These are phyloP conservation scores for Zygoascus tannicola DNA, from an alignment of 805 yeast species.

Conservation along the genomic window DNA sequence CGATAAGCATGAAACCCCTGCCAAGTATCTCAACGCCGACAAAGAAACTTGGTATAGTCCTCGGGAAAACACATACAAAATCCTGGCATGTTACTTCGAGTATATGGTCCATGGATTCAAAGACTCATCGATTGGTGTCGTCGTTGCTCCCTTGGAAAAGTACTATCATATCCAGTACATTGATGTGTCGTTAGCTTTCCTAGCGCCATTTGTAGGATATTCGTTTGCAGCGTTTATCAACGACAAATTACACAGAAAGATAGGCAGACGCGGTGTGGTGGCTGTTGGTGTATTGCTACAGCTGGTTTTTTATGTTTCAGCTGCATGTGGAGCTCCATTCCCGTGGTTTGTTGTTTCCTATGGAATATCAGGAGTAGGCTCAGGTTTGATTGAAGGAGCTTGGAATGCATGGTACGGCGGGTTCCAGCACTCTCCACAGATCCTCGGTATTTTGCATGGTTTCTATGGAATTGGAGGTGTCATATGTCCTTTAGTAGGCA, in stretches of 20 bases:
- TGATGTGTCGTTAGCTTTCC: slow-evolving; percentile 40
- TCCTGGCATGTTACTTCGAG: slow-evolving; percentile 14
- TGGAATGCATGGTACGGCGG: slow-evolving; percentile 41
- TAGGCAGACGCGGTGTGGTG: slow-evolving; percentile 44
- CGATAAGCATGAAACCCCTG: not conserved
- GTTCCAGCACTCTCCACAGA: slow-evolving; percentile 44
- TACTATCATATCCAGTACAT: slow-evolving; percentile 42
- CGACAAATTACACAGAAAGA: slow-evolving; percentile 31
- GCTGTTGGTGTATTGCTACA: slow-evolving; percentile 30
- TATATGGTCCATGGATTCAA: slow-evolving; percentile 45
- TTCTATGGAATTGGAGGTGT: slow-evolving; percentile 67
- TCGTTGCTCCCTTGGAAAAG: slow-evolving; percentile 43
- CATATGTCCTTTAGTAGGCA: slow-evolving; percentile 55
- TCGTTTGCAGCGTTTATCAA: slow-evolving; percentile 42
- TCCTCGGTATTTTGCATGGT: slow-evolving; percentile 59
- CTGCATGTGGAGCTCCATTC: slow-evolving; percentile 37
- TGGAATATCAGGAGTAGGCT: slow-evolving; percentile 42
- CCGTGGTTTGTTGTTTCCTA: slow-evolving; percentile 33
- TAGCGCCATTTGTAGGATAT: slow-evolving; percentile 48
- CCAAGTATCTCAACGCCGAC: not conserved
- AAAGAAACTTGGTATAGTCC: slow-evolving; percentile 16
- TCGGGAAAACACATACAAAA: slow-evolving; percentile 7
- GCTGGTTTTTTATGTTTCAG: slow-evolving; percentile 32
- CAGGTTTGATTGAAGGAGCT: slow-evolving; percentile 48
- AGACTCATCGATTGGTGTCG: slow-evolving; percentile 54